Percentiles rank a stretch among this genome's conserved stretches.
Conservation (phyloP, 2,329 filamentous ascomycete species). For the Didymella pinodella region DNA sequence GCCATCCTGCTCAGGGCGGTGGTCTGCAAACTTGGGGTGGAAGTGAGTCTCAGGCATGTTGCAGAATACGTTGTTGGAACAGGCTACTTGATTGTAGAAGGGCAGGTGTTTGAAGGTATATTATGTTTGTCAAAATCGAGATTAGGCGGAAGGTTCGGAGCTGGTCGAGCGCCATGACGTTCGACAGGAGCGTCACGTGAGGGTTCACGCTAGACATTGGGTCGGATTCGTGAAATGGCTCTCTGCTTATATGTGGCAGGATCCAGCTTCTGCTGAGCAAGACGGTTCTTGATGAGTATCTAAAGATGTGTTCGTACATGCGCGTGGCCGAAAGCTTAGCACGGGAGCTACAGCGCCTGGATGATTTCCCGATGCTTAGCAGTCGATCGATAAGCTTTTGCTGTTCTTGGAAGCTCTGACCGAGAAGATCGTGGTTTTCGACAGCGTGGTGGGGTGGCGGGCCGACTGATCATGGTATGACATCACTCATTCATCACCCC, state of each 20-base stretch:
- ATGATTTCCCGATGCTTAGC: constrained; percentile 8
- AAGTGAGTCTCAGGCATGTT: constrained; percentile 24
- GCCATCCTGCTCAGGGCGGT: constrained; percentile 27
- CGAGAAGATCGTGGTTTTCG: constrained; percentile 14
- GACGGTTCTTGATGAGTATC: not conserved
- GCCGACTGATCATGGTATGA: constrained; percentile 9
- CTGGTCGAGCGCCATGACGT: constrained; percentile 10
- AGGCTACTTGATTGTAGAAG: not conserved
- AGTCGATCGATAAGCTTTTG: constrained; percentile 15
- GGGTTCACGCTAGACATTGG: not conserved
- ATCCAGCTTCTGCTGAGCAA: not conserved
- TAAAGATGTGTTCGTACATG: not conserved
- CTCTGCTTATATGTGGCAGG: not conserved
- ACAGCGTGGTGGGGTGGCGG: constrained; percentile 8
- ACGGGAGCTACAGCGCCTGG: constrained; percentile 8
- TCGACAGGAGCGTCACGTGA: not conserved
- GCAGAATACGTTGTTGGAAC: not conserved
- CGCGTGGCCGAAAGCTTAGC: constrained; percentile 7
- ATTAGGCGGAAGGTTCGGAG: constrained; percentile 7
- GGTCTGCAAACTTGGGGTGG: constrained; percentile 22
- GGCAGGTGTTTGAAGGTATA: not conserved
- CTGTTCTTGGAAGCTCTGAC: constrained; percentile 9
- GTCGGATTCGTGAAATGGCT: no score
- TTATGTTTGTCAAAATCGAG: not conserved
- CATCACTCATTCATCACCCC: constrained; percentile 10